Base-by-base conservation (phyloP, 345 rosid genomes). In the Populus simonii region DNA sequence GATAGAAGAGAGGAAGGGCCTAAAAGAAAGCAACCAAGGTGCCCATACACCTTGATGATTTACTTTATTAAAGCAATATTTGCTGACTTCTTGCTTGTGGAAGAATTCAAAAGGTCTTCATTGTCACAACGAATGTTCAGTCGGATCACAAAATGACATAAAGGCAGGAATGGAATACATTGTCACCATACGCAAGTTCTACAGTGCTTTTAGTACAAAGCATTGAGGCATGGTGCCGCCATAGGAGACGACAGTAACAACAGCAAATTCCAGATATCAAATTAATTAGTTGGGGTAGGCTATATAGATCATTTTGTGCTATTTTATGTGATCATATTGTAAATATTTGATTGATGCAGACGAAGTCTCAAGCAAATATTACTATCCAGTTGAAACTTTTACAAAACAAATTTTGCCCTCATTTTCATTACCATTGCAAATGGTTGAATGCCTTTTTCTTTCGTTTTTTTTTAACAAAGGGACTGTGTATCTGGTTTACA, bases 1-100 rank as follows among this genome's bases (percentile, higher is more conserved):
- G 35, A 65, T 7, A 45, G 13, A 47, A 5, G 72, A n/a, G 29
- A 33, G 15, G 13, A 53, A 70, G 53, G 77, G 84, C 77, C 74
- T 68, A 66, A 45, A 74, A 75, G 74, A 78, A 81, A 69, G 75
- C 49, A 73, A 75, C 71, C 78, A 78, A 77, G 76, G 86, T 70
- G 68, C 49, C 57, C 43, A 55, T 55, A 51, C 73, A 15, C 45
- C 59, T 65, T 71, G 45, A 74, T 70, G 74, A 80, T 79, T 75
- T 83, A 49, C 85, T 85, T 87, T 75, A 66, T 25, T 61, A 79
- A 77, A 49, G 55, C 75, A 62, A 35, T 45, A 70, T 59, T 59
- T 66, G 43, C 65, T 84, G 81, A 78, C 82, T 39, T 72, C 59
- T 73, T 17, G 62, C 4, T 16, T 1, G 29, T 23, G 15, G 47